Evolutionary conservation across 345 rosid genomes (phyloP).

Genomic region (Stellera chamaejasme): DNA sequence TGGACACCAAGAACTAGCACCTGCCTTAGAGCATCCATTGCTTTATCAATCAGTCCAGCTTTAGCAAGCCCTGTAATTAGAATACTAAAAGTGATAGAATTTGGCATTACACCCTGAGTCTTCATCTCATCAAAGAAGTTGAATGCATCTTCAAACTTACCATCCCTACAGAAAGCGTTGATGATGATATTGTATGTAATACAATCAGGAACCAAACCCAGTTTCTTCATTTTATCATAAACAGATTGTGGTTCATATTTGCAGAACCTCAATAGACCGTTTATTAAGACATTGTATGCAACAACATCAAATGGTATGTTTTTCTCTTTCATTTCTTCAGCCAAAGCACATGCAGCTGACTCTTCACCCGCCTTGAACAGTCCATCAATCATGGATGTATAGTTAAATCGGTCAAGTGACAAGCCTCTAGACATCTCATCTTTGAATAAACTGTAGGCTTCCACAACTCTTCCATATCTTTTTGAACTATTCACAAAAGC

Average conservation of each 20-base stretch:
- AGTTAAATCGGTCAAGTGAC: constrained; percentile 59
- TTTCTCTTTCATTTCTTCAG: constrained; percentile 63
- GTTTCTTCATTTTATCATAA: constrained; percentile 48
- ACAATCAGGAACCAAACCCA: constrained; percentile 64
- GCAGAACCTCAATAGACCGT: constrained; percentile 56
- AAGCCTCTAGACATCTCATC: constrained; percentile 50
- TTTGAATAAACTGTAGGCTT: constrained; percentile 38
- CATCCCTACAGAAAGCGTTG: constrained; percentile 48
- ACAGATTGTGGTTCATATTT: constrained; percentile 45
- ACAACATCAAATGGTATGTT: constrained; percentile 59
- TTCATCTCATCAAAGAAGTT: constrained; percentile 71
- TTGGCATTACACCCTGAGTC: constrained; percentile 40
- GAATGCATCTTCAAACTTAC: constrained; percentile 42
- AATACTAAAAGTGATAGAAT: constrained; percentile 54
- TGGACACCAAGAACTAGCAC: constrained; percentile 38
- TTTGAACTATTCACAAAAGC: constrained; percentile 57
- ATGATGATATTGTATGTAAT: constrained; percentile 75
- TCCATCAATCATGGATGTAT: constrained; percentile 86
- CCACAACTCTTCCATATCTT: constrained; percentile 48
- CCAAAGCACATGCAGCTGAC: constrained; percentile 55
- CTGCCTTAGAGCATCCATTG: constrained; percentile 41
- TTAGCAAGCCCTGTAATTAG: constrained; percentile 42
- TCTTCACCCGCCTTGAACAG: constrained; percentile 71
- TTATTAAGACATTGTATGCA: constrained; percentile 69
- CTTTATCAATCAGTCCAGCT: constrained; percentile 44